Evolutionary conservation across 73 alveolate species (phyloP), one percentile per base, ranked within the genome.

Genomic region (Breviolum minutum): DNA sequence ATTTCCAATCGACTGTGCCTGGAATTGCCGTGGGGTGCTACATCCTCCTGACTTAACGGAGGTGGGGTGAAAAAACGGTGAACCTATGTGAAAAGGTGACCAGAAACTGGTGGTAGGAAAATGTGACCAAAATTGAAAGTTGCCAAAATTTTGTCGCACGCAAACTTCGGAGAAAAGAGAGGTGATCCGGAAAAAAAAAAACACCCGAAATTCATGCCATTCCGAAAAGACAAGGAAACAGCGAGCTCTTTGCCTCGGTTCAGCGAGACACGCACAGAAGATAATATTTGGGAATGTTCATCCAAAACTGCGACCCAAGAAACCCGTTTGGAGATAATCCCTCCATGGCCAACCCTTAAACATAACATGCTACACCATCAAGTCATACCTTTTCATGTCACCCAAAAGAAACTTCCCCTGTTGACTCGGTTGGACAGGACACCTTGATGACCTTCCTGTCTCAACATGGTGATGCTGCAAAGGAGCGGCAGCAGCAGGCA

Each of bases 391-490:
- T 22, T 22, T 40, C 2, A 17, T 68, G 77, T 73, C 32, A 22
- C 83, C 83, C 2, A 16, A 66, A 66, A 66, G 16, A 20, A 13
- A 66, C 74, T 66, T 66, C 74, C 74, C 16, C 9, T 20, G 74
- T 66, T 20, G 26, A 66, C 16, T 16, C 16, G 8, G 40, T 73
- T 24, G 74, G 82, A 29, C 90, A 82, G 90, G 90, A 48, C 90
- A 48, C 71, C 40, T 70, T 82, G 66, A 48, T 82, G 90, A 19
- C 71, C 71, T 82, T 82, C 90, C 13, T 82, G 90, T 30, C 90
- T 7, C 90, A 82, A 70, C 90, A 82, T 40, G 90, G 90, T 17
- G 90, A 82, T 48, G 90, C 71, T 70, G 11, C 12, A 20, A 19
- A 9, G 71, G 90, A 30, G 71, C 68, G 70, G 29, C 90, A 16